Base-by-base conservation (phyloP, 495 filamentous ascomycete species). In the Penicillium dipodomyicola region DNA sequence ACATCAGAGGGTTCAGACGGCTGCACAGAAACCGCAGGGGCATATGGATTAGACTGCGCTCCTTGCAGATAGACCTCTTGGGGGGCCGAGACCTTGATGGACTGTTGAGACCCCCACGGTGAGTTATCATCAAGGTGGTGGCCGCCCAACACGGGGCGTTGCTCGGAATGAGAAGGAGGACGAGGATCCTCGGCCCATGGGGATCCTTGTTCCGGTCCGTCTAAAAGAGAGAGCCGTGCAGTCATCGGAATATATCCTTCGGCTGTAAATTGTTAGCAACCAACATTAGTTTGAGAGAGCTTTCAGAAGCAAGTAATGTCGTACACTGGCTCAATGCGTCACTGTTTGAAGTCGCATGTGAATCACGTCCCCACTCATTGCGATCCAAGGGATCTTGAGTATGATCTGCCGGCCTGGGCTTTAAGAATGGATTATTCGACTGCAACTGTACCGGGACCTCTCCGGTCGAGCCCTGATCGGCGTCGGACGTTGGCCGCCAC, bases 161-260 rank as follows among this genome's bases (percentile, higher is more conserved):
- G 52, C 6, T 44, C 30, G 14, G 37, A 11, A 37, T 57, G 41
- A 22, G 29, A 17, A 41, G 42, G 44, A 22, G 19, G 23, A n/a
- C 1, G 48, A 19, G 55, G 20, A 3, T 53, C 41, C 1, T 60
- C 52, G 6, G 49, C 43, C 62, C 62, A 62, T 23, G 59, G 53
- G 17, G 49, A 62, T 22, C 68, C 63, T 29, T 69, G 49, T 9
- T 62, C 63, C 2, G 64, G 58, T 19, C 66, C 35, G 27, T 78
- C 75, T 23, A 75, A 56, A 14, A 78, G 65, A 20, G 76, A 78
- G 32, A 78, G 49, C 6, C 76, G 69, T 4, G 74, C 76, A 17
- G 76, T 75, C 76, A 78, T 78, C 11, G 76, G 73, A 44, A 78
- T 78, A 58, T 72, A 72, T 10, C 76, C 76, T 25, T 74, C 75